A percentile compares a stretch with the other conserved stretches of the same genome.
phyloP scores from a whole-genome alignment of 2,329 filamentous ascomycete species.

The Botrytis elliptica region DNA sequence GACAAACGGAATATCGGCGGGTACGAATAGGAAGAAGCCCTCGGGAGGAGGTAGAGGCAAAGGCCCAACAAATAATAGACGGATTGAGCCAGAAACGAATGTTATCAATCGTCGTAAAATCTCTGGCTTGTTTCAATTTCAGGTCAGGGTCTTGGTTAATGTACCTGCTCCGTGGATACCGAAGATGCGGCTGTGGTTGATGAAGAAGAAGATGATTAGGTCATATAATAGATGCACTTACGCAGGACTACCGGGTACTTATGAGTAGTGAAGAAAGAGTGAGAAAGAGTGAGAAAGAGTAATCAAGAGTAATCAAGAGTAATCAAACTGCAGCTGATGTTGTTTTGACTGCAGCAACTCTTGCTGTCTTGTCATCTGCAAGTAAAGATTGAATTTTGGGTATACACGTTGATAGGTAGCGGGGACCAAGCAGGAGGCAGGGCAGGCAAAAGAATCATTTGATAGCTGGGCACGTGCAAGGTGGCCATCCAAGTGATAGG shows the following conservation, averaged over 20 bases:
- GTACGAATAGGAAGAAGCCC: background rate
- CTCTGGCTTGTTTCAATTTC: background rate
- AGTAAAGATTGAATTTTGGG: background rate
- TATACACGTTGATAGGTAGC: background rate
- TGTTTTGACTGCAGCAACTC: background rate
- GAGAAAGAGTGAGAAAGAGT: no score
- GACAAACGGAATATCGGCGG: background rate
- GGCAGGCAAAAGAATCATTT: background rate
- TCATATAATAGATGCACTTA: background rate
- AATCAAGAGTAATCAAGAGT: background rate
- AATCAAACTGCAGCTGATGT: background rate
- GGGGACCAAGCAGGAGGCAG: no score
- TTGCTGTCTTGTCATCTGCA: background rate
- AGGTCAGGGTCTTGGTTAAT: background rate
- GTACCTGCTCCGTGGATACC: background rate
- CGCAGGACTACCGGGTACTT: background rate
- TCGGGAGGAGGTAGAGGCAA: background rate
- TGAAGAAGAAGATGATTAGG: background rate
- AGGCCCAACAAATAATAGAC: background rate
- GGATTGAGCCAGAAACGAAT: background rate
- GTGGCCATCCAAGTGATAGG: background rate
- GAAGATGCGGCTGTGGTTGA: constrained; percentile 1
- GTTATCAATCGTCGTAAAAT: background rate
- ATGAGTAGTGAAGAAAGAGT: background rate
- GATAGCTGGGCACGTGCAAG: background rate